These are phyloP conservation scores for Boletus rufocinnamomeus DNA, from an alignment of 768 basidiomycete genomes.

Conservation along the genomic window DNA sequence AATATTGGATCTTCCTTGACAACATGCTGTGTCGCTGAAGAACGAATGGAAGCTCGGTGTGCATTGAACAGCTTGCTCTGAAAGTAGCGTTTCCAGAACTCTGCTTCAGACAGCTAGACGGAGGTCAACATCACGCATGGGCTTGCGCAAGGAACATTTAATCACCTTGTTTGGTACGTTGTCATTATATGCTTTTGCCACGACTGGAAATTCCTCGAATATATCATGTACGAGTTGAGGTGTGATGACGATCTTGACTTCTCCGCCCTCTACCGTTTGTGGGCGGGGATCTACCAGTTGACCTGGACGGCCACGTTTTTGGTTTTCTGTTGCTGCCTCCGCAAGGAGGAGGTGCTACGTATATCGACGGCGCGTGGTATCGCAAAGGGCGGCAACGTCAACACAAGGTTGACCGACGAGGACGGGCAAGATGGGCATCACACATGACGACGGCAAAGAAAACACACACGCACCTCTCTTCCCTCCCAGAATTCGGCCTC, in stretches of 20 bases:
- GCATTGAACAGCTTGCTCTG: conserved; percentile 94
- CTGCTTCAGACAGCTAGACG: conserved; percentile 77
- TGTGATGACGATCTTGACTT: conserved; percentile 87
- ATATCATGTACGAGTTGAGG: conserved; percentile 93
- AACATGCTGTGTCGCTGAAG: conserved; percentile 78
- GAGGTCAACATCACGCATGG: conserved; percentile 3
- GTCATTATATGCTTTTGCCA: conserved; percentile 88
- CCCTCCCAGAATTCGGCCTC: conserved; percentile 98
- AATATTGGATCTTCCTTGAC: conserved; percentile 92
- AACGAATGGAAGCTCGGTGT: conserved; percentile 90
- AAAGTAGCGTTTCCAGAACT: conserved; percentile 98
- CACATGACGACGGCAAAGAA: conserved; percentile 9
- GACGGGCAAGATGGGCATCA: neutral
- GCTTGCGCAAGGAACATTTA: neutral
- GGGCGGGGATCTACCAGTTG: conserved; percentile 88
- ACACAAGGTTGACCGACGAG: neutral
- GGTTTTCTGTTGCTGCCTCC: conserved; percentile 70
- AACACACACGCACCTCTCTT: conserved; percentile 64
- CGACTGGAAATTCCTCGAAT: conserved; percentile 97
- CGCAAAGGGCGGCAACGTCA: neutral
- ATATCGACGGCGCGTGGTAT: neutral
- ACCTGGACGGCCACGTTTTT: conserved; percentile 80
- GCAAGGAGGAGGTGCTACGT: conserved; percentile 72
- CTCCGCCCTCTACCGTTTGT: conserved; percentile 79
- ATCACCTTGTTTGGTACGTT: conserved; percentile 85